Evolutionary conservation across 1,284 basidiomycete genomes (phyloP), one percentile per base, ranked within the genome.

Genomic region (Cronartium quercuum): DNA sequence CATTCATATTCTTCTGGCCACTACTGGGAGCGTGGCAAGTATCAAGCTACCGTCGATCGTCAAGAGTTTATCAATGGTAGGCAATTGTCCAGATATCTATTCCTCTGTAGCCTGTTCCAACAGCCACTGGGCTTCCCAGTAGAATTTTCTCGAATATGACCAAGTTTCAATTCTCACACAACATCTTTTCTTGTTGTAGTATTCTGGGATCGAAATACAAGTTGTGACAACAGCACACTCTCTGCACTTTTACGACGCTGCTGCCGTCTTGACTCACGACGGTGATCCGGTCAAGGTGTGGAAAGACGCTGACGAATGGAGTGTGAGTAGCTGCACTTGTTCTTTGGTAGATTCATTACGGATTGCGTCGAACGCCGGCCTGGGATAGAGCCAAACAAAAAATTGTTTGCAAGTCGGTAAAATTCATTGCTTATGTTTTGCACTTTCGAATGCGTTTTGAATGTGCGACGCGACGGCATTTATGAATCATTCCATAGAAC

Each of bases 291-390:
- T 87, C 0, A 84, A 86, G 61, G 87, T 97, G 6, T 98, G 95
- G 95, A 88, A 85, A 0, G 92, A 98, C 81, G 86, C 86, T 51
- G 92, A 98, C 78, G 95, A 98, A 83, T 98, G 95, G 94, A 84
- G 83, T 71, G 89, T 88, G 83, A 78, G 87, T 81, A 80, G 76
- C 76, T 79, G 68, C 24, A 44, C 18, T 60, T n/a, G 34, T 38
- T 29, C 29, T 29, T 29, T 29, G 29, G 29, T 29, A 29, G 29
- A 29, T 29, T 29, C 29, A 29, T 29, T 29, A 29, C 29, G 29
- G 29, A 29, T 29, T 29, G 29, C 29, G 29, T 29, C 29, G 29
- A 29, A 29, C 29, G 29, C 29, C 29, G 29, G 29, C 29, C 29
- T 29, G 29, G 29, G 29, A 29, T 29, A 29, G 29, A 29, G 29